Percentiles rank a stretch among this genome's conserved stretches.
phyloP scores from a whole-genome alignment of 352 stramenopile species.

The Pythium pyrilobum region DNA sequence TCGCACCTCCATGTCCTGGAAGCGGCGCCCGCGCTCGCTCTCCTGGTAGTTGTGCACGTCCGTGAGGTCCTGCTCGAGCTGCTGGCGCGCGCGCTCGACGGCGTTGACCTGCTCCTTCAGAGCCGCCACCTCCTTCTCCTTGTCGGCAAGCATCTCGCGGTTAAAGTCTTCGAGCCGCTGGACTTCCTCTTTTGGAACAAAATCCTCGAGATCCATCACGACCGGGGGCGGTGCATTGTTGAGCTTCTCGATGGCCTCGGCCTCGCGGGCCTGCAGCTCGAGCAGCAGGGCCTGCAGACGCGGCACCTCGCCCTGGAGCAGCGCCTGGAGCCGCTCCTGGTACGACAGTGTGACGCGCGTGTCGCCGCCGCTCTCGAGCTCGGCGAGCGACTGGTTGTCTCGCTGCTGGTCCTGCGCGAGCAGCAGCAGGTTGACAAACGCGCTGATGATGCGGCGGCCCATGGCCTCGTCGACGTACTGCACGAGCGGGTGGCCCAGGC shows the following conservation, averaged over 20 bases:
- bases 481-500: slow-evolving; percentile 42
- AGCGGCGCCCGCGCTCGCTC: slow-evolving; percentile 52
- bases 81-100: slow-evolving; percentile 51
- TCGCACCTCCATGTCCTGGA: slow-evolving; percentile 48
- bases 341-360: slow-evolving; percentile 29
- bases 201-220: slow-evolving; percentile 63
- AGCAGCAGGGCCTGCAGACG: slow-evolving; percentile 27
- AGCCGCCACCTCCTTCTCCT: slow-evolving; percentile 20
- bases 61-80: slow-evolving; percentile 51
- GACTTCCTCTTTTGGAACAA: slow-evolving; percentile 56
- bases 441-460: slow-evolving; percentile 49
- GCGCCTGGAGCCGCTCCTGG: slow-evolving; percentile 39
- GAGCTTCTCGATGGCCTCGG: slow-evolving; percentile 13
- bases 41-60: slow-evolving; percentile 66
- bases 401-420: slow-evolving; percentile 35
- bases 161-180: slow-evolving; percentile 38
- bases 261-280: slow-evolving; percentile 20
- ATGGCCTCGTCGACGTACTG: slow-evolving; percentile 56
- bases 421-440: slow-evolving; percentile 45
- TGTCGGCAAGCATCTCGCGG: slow-evolving; percentile 31
- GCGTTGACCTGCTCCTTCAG: slow-evolving; percentile 30
- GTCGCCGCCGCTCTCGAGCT: slow-evolving; percentile 23
- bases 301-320: slow-evolving; percentile 19
- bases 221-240: slow-evolving; percentile 23
- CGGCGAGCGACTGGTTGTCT: not conserved